Evolutionary conservation across 805 yeast species (phyloP), one percentile per base, ranked within the genome.

Genomic region (Monosporozyma solicola): DNA sequence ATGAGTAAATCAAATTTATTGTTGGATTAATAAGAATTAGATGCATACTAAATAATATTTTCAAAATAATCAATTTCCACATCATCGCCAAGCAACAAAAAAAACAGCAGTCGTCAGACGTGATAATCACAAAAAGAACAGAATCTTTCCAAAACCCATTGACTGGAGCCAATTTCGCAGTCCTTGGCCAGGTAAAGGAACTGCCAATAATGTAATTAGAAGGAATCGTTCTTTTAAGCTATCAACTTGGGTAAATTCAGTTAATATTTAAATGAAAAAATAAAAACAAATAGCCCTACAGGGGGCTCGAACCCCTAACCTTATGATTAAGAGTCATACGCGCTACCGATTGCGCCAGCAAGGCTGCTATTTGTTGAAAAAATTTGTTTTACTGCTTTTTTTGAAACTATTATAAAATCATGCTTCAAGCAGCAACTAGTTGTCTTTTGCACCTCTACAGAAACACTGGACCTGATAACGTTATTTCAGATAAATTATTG

Each of bases 281-380:
- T 15, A 54, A 50, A 9, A 7, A 54, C 54, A 57, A 61, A 56
- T 52, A 66, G 68, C 68, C 68, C 68, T 63, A 65, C 59, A 63
- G 67, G 68, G 68, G 68, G 68, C 65, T 64, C 68, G 68, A 64
- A 64, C 68, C 68, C 68, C 67, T 63, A 64, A 62, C 68, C 68
- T 64, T 64, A 59, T 62, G 68, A 64, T 64, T 64, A 64, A 64
- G 68, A 64, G 67, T 63, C 66, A 61, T 59, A 63, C 67, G 66
- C 66, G 66, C 67, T 63, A 64, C 66, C 68, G 67, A 63, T 63
- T 64, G 68, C 66, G 65, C 67, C 70, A 63, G 60, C 70, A 64
- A 66, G 68, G 70, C 68, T 50, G 48, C 29, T 15, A 35, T 20
- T 31, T 46, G 22, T 47, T 39, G 8, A 9, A 24, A 22, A 20